A percentile compares a stretch with the other conserved stretches of the same genome.
Conservation (phyloP, 805 yeast genomes). For the Saccharomycopsis selenospora region DNA sequence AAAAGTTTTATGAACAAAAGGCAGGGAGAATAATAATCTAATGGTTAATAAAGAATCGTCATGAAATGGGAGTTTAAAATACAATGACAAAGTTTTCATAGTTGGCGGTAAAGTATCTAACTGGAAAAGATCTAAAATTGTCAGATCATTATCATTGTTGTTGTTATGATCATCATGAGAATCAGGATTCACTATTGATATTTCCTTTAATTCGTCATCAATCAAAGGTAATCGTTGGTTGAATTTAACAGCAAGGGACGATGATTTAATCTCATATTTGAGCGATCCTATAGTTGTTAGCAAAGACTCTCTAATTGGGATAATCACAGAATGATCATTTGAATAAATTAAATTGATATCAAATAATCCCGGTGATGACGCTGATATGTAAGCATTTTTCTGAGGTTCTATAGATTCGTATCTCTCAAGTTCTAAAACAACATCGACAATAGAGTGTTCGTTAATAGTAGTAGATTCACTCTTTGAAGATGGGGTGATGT, state of each 20-base stretch:
- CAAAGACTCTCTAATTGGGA: neutral
- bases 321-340: neutral
- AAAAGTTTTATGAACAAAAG: neutral
- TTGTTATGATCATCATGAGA: neutral
- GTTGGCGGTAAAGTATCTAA: conserved; percentile 1
- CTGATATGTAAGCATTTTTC: no score
- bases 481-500: neutral
- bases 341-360: neutral
- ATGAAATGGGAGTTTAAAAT: neutral
- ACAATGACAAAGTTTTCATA: neutral
- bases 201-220: neutral
- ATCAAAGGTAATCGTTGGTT: neutral
- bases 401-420: no score
- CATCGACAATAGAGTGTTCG: no score
- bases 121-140: neutral
- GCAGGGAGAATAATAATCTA: neutral
- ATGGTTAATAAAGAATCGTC: neutral
- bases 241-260: neutral
- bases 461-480: no score
- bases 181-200: neutral
- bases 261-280: neutral
- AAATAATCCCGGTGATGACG: neutral
- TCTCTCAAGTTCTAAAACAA: no score
- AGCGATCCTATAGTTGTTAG: neutral
- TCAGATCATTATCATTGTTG: neutral